Conservation (phyloP, 2,329 filamentous ascomycete genomes). For the Ramularia endophylla region DNA sequence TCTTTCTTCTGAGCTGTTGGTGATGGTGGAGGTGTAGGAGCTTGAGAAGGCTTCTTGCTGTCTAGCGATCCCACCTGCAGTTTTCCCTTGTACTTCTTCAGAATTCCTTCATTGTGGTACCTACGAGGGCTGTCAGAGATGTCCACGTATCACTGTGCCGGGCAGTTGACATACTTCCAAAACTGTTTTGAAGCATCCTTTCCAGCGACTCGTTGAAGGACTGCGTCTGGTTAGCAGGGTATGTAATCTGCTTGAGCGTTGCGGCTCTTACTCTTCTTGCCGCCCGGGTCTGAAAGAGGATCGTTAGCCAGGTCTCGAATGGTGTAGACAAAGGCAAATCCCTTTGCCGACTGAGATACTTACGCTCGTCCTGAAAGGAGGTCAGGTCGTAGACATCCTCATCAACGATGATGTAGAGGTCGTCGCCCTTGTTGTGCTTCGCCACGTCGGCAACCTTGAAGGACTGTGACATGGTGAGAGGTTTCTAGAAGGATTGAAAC, state of each 20-base stretch:
- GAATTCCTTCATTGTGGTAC: slow-evolving; percentile 77
- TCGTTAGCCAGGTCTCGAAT: too few species aligned
- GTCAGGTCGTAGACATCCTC: slow-evolving; percentile 95
- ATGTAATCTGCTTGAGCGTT: background rate
- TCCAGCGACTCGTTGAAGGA: slow-evolving; percentile 58
- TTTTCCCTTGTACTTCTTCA: slow-evolving; percentile 75
- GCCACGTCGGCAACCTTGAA: slow-evolving; percentile 83
- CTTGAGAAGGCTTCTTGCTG: slow-evolving; percentile 56
- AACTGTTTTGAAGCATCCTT: slow-evolving; percentile 65
- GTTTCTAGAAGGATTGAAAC: background rate
- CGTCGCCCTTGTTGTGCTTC: slow-evolving; percentile 81
- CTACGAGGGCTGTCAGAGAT: too few species aligned
- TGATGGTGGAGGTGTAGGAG: slow-evolving; percentile 47
- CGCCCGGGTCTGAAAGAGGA: slow-evolving; percentile 30
- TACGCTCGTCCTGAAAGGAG: slow-evolving; percentile 49
- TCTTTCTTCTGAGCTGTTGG: slow-evolving; percentile 42
- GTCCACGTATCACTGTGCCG: too few species aligned
- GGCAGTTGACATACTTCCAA: too few species aligned
- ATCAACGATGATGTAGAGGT: slow-evolving; percentile 85
- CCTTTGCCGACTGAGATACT: too few species aligned
- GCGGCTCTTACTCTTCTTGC: slow-evolving; percentile 56
- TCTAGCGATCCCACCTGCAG: slow-evolving; percentile 83
- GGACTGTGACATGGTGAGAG: slow-evolving; percentile 71
- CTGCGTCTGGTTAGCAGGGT: slow-evolving; percentile 31
- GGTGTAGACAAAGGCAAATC: too few species aligned